Evolutionary conservation across 805 yeast species (phyloP).

Genomic region (Metschnikowia anglica): DNA sequence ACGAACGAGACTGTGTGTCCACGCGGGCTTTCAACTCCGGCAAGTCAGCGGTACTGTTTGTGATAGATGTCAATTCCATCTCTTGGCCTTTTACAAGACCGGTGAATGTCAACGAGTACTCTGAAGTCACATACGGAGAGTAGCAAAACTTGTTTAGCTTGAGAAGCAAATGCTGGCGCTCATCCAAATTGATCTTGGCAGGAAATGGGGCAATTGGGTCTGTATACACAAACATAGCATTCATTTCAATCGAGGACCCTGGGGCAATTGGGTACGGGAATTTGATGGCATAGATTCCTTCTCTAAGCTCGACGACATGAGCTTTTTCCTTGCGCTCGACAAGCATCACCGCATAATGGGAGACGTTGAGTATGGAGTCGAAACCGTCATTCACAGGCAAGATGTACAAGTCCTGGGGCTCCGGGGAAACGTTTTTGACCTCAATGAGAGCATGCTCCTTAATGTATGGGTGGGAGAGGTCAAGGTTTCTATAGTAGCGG

Average conservation of each 20-base stretch:
- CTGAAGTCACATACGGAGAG: slow-evolving; percentile 59
- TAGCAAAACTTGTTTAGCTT: slow-evolving; percentile 55
- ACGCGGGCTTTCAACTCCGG: slow-evolving; percentile 38
- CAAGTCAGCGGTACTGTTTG: slow-evolving; percentile 20
- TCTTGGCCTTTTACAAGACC: slow-evolving; percentile 51
- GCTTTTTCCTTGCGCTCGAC: slow-evolving; percentile 27
- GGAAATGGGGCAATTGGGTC: slow-evolving; percentile 62
- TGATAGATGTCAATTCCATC: slow-evolving; percentile 31
- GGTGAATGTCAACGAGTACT: slow-evolving; percentile 44
- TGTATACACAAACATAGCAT: slow-evolving; percentile 49
- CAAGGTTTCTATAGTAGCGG: slow-evolving; percentile 56
- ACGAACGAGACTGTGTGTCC: slow-evolving; percentile 36
- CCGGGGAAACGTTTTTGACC: slow-evolving; percentile 55
- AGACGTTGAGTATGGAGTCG: slow-evolving; percentile 40
- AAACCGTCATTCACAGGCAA: slow-evolving; percentile 56
- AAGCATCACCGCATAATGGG: slow-evolving; percentile 43
- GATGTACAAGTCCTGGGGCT: slow-evolving; percentile 55
- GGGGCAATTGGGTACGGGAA: slow-evolving; percentile 71
- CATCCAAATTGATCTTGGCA: slow-evolving; percentile 54
- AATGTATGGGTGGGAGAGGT: slow-evolving; percentile 63
- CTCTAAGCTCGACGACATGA: slow-evolving; percentile 22
- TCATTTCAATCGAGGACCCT: slow-evolving; percentile 49
- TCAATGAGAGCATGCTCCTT: slow-evolving; percentile 58
- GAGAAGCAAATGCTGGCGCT: slow-evolving; percentile 58
- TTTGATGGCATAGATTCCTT: slow-evolving; percentile 40